Conservation (phyloP, 1,284 basidiomycete species). For the Boletus sp. region DNA sequence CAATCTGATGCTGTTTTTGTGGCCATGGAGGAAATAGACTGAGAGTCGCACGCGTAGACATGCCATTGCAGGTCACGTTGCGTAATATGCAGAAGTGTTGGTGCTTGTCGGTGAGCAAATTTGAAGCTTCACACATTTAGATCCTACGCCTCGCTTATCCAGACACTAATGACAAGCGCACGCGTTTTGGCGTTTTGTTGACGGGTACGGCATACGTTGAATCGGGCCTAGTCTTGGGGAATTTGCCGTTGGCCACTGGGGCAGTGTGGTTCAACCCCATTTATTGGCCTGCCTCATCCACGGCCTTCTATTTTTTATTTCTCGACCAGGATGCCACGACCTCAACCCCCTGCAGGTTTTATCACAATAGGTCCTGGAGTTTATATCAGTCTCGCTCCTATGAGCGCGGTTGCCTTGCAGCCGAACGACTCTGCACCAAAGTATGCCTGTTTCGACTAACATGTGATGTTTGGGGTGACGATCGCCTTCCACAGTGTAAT, state of each 20-base stretch:
- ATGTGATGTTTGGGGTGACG: background rate
- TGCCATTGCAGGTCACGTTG: background rate
- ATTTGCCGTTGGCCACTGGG: background rate
- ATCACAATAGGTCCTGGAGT: slow-evolving; percentile 23
- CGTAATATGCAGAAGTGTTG: background rate
- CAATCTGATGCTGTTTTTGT: slow-evolving; percentile 4
- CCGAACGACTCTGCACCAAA: slow-evolving; percentile 13
- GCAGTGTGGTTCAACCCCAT: background rate
- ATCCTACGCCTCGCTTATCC: too few relatives aligned
- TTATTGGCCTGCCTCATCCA: background rate
- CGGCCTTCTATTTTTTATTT: background rate
- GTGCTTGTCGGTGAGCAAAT: background rate
- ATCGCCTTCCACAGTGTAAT: slow-evolving; percentile 37
- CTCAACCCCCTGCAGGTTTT: slow-evolving; percentile 22
- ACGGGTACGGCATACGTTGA: too few relatives aligned
- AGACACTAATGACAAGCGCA: background rate
- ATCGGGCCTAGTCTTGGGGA: too few relatives aligned
- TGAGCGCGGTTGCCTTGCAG: background rate
- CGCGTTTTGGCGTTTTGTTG: too few relatives aligned
- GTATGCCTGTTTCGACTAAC: slow-evolving; percentile 12
- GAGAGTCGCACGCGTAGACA: slow-evolving; percentile 2
- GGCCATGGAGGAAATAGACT: background rate
- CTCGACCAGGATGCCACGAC: slow-evolving; percentile 12
- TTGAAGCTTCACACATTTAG: background rate
- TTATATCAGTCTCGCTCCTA: slow-evolving; percentile 13